Conservation (phyloP, 176 grass and related monocot species). For the Avena sativa region DNA sequence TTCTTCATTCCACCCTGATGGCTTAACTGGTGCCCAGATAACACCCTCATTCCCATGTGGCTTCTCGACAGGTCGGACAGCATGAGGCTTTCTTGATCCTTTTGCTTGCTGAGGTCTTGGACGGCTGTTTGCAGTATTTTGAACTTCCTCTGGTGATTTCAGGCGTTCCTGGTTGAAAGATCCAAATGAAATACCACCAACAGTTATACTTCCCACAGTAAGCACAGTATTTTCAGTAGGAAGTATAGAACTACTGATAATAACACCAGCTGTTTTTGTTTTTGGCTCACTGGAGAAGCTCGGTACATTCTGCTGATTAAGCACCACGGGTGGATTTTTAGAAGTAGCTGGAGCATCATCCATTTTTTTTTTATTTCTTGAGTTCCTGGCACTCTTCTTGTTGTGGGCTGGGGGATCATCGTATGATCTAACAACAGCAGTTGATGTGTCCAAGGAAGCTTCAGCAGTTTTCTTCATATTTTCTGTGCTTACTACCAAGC, state of each 20-base stretch:
- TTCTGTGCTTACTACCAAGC: constrained; percentile 36
- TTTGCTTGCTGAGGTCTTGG: constrained; percentile 69
- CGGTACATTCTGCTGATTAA: constrained; percentile 45
- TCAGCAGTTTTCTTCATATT: constrained; percentile 54
- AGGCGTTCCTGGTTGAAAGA: constrained; percentile 48
- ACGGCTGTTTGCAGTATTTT: constrained; percentile 47
- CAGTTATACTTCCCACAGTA: constrained; percentile 55
- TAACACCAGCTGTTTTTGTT: constrained; percentile 50
- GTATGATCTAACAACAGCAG: constrained; percentile 38
- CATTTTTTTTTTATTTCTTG: constrained; percentile 80
- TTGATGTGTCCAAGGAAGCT: constrained; percentile 17
- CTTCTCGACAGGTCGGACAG: constrained; percentile 57
- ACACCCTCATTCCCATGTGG: constrained; percentile 64
- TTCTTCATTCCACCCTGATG: constrained; percentile 54
- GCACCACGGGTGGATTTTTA: constrained; percentile 38
- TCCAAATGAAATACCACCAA: constrained; percentile 48
- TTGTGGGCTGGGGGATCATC: constrained; percentile 65
- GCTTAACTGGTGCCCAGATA: constrained; percentile 84
- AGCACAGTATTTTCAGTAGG: constrained; percentile 55
- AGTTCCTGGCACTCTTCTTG: constrained; percentile 70
- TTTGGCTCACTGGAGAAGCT: constrained; percentile 47
- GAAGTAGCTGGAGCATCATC: constrained; percentile 57
- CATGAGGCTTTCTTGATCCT: constrained; percentile 65
- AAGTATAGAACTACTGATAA: constrained; percentile 62
- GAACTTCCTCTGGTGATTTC: constrained; percentile 53